Evolutionary conservation across 2,329 filamentous ascomycete species (phyloP), one percentile per base, ranked within the genome.

Genomic region (Pyrenophora teres): DNA sequence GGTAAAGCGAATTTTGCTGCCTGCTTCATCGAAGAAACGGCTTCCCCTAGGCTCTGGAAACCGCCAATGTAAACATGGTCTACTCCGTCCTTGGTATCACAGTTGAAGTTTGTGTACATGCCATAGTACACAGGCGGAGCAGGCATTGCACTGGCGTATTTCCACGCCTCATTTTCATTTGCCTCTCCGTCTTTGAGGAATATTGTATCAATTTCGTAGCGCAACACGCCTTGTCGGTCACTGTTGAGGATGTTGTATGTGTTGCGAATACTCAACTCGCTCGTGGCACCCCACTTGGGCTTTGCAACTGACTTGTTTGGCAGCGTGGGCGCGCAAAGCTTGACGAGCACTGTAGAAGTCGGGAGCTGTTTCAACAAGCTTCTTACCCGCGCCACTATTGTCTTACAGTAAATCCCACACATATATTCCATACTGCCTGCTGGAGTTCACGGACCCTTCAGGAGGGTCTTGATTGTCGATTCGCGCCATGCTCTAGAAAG

Each of bases 51-150:
- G n/a, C 23, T 42, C 23, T 21, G 18, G 18, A 33, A 50, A 1
- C 45, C 52, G n/a, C 52, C 45, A 2, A 52, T n/a, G 33, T 50
- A 36, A n/a, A 43, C 37, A 3, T 40, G 15, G 30, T 46, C 33
- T n/a, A 12, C 33, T 3, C 39, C 5, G 1, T 36, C n/a, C 3
- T 27, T 10, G 2, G 21, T 4, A 3, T 47, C 12, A 19, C 18
- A 37, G 31, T 55, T 16, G 7, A 41, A 16, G 3, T 46, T 31
- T 8, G 52, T n/a, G 32, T 43, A 47, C 16, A 57, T 16, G 1
- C 37, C 44, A 5, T 55, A 55, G 16, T 46, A 48, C 2, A 50
- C 32, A 21, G 36, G 18, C 6, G 21, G 23, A 30, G 19, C 33
- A 3, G 38, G 32, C 16, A 18, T 9, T 4, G 18, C 21, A 38